These are phyloP conservation scores for Komagataella pseudopastoris DNA, from an alignment of 805 yeast genomes.

Conservation along the genomic window DNA sequence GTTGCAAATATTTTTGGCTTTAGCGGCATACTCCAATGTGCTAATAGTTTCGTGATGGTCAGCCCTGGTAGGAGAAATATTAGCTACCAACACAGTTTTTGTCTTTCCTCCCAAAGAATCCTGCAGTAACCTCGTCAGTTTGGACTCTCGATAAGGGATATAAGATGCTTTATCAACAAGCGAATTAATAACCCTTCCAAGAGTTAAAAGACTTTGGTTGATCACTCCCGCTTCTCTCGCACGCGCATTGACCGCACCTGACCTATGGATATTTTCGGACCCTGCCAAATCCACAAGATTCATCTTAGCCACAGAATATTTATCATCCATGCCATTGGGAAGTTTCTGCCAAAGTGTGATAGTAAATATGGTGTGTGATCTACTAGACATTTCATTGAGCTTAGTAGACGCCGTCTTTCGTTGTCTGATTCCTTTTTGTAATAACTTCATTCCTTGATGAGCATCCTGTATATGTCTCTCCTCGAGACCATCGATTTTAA, in stretches of 20 bases:
- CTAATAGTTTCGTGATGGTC: slow-evolving; percentile 38
- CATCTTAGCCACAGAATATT: slow-evolving; percentile 19
- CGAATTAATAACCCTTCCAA: slow-evolving; percentile 80
- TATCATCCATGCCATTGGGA: slow-evolving; percentile 17
- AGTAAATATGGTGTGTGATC: slow-evolving; percentile 71
- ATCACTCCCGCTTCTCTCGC: slow-evolving; percentile 93
- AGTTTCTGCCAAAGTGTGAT: slow-evolving; percentile 38
- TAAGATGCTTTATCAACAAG: slow-evolving; percentile 51
- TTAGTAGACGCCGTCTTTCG: slow-evolving; percentile 63
- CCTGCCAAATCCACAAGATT: slow-evolving; percentile 93
- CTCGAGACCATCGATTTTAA: slow-evolving; percentile 49
- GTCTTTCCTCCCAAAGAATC: slow-evolving; percentile 80
- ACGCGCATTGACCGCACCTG: slow-evolving; percentile 78
- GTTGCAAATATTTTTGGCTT: slow-evolving; percentile 40
- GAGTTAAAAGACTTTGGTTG: slow-evolving; percentile 73
- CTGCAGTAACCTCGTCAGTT: slow-evolving; percentile 59
- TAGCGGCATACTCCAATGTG: slow-evolving; percentile 42
- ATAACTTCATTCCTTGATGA: slow-evolving; percentile 38
- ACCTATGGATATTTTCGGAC: slow-evolving; percentile 74
- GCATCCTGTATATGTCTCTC: slow-evolving; percentile 45
- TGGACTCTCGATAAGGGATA: slow-evolving; percentile 70
- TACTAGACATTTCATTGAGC: slow-evolving; percentile 57
- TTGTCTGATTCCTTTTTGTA: slow-evolving; percentile 42
- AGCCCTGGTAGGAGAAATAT: slow-evolving; percentile 51
- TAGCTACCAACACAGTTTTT: slow-evolving; percentile 81